Evolutionary conservation across 2,329 filamentous ascomycete genomes (phyloP).

Genomic region (Pestalotiopsis sp.): DNA sequence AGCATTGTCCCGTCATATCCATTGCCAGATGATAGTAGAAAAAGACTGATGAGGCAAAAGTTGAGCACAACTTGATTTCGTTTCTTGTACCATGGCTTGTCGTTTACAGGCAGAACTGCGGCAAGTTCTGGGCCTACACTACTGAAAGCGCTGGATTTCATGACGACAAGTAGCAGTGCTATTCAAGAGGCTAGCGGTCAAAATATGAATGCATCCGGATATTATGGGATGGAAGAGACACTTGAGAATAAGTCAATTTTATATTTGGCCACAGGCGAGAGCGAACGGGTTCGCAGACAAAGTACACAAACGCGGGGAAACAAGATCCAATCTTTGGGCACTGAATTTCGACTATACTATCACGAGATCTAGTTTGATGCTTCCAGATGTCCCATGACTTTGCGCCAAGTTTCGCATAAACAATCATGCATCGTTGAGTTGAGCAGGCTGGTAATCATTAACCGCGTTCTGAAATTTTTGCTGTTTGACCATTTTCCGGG

Average conservation of each 20-base stretch:
- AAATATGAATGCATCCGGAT: not conserved
- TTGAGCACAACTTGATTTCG: not conserved
- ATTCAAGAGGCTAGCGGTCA: not conserved
- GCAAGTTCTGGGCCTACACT: not conserved
- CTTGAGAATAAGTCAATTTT: not conserved
- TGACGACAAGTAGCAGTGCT: not conserved
- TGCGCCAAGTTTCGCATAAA: not conserved
- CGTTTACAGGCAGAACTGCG: not conserved
- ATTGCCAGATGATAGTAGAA: conserved; percentile 33
- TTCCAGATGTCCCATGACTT: not conserved
- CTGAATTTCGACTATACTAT: not conserved
- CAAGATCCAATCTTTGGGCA: not conserved
- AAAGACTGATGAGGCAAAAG: conserved; percentile 21
- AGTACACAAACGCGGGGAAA: not conserved
- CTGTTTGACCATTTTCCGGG: not conserved
- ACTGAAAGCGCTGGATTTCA: not conserved
- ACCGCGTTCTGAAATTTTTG: not conserved
- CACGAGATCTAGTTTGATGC: not conserved
- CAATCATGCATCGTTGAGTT: not conserved
- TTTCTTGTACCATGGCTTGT: not conserved
- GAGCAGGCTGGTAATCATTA: not conserved
- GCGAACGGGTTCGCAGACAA: not conserved
- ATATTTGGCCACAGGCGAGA: not conserved
- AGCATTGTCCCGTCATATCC: conserved; percentile 31
- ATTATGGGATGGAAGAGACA: too few relatives aligned